Conservation (phyloP, 148 eudicot species). For the Selenicereus undatus region DNA sequence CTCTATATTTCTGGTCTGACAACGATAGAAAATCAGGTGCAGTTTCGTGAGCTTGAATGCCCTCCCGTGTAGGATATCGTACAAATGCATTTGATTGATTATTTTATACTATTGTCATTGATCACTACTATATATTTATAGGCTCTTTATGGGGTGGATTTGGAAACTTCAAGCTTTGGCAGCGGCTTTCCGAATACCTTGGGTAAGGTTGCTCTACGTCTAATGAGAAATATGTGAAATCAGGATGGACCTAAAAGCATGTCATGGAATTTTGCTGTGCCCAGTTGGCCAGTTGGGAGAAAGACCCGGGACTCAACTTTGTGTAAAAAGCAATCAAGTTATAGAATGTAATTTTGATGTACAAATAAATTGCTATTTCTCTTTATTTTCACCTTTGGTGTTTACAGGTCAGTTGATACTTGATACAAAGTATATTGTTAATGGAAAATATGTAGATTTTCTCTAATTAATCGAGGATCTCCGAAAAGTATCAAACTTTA, state of each 20-base stretch:
- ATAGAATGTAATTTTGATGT: no score
- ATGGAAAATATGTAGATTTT: no score
- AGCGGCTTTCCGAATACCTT: constrained; percentile 79
- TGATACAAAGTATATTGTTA: no score
- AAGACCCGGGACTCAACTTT: no score
- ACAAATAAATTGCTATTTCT: no score
- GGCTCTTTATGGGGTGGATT: constrained; percentile 96
- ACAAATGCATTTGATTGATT: constrained; percentile 1
- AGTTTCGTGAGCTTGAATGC: constrained; percentile 1
- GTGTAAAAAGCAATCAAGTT: no score
- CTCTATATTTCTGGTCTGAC: constrained; percentile 56
- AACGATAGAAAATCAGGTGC: constrained; percentile 38
- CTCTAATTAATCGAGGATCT: no score
- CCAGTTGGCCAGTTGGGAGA: no score
- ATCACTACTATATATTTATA: constrained; percentile 17
- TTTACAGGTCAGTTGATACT: no score
- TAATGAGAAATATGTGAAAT: constrained; percentile 56
- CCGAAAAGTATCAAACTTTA: no score
- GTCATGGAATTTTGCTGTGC: no score
- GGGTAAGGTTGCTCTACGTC: constrained; percentile 40
- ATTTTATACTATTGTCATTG: constrained; percentile 8
- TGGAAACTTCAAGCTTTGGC: constrained; percentile 89
- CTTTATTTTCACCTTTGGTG: no score
- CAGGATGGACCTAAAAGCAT: constrained; percentile 66
- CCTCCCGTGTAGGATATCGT: background rate